Evolutionary conservation across 148 eudicot species (phyloP).

Genomic region (Heliamphora exappendiculata): DNA sequence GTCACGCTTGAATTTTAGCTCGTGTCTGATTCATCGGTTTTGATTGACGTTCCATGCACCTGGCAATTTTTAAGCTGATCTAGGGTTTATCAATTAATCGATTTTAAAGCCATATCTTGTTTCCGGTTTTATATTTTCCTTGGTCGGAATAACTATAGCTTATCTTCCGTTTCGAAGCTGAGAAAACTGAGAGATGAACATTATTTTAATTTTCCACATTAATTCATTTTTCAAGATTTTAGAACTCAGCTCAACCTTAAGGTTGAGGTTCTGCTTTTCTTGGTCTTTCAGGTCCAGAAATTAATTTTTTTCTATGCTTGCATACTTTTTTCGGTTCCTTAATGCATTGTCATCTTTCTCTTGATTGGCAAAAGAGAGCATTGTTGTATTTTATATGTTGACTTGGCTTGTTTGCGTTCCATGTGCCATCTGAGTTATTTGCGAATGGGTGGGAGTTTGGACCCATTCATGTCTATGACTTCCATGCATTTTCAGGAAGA

Average conservation of each 20-base stretch:
- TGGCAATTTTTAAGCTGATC: not conserved
- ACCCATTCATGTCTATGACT: not conserved
- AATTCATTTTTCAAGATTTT: not conserved
- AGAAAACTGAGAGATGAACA: not conserved
- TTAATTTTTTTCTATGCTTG: not conserved
- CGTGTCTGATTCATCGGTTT: not conserved
- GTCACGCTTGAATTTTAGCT: not conserved
- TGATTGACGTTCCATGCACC: conserved; percentile 3
- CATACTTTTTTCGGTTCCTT: not conserved
- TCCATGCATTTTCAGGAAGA: not conserved
- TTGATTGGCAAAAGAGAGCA: too few species aligned
- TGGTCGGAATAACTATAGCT: not conserved
- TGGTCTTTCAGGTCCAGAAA: not conserved
- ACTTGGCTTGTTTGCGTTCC: not conserved
- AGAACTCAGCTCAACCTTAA: not conserved
- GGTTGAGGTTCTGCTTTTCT: not conserved
- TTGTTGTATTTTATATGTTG: not conserved
- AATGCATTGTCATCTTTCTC: not conserved
- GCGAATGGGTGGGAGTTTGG: not conserved
- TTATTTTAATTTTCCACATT: not conserved
- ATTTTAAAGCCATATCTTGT: not conserved
- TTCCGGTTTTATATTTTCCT: not conserved
- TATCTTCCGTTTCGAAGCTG: not conserved
- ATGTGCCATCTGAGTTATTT: not conserved
- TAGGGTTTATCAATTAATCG: not conserved